phyloP scores from a whole-genome alignment of 345 rosid genomes.

The Syzygium aqueum region DNA sequence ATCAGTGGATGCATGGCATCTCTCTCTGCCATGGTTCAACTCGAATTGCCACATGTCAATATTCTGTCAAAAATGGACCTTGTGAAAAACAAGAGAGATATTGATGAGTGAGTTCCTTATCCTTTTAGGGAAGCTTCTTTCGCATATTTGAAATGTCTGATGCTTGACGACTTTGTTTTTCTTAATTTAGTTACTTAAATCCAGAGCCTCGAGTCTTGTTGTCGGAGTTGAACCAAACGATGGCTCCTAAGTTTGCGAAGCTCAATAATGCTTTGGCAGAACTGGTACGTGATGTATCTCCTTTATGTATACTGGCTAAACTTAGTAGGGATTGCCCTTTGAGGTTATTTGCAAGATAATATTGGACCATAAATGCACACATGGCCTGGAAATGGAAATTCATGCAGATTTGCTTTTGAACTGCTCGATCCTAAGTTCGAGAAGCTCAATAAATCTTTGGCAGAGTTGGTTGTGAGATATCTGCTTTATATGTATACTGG shows the following conservation, averaged over 20 bases:
- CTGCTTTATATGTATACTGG: neutral
- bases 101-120: constrained; percentile 44
- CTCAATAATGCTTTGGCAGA: constrained; percentile 76
- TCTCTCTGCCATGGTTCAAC: constrained; percentile 92
- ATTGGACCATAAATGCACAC: neutral
- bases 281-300: constrained; percentile 32
- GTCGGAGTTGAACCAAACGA: constrained; percentile 60
- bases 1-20: constrained; percentile 96
- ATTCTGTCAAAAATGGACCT: constrained; percentile 93
- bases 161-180: neutral
- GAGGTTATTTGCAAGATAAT: neutral
- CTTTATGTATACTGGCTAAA: neutral
- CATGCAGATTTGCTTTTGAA: neutral
- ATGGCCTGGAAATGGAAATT: neutral
- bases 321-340: neutral
- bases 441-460: constrained; percentile 68
- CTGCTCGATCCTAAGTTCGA: constrained; percentile 37
- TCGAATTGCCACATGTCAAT: constrained; percentile 85
- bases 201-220: constrained; percentile 66
- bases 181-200: constrained; percentile 53
- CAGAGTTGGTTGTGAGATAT: constrained; percentile 45
- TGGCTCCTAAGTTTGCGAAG: constrained; percentile 78
- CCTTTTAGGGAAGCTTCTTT: neutral
- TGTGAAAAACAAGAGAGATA: constrained; percentile 55
- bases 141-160: neutral